A percentile compares a stretch with the other conserved stretches of the same genome.
phyloP scores from a whole-genome alignment of 1,139 yeast genomes.

The Saccharomyces hybrid region DNA sequence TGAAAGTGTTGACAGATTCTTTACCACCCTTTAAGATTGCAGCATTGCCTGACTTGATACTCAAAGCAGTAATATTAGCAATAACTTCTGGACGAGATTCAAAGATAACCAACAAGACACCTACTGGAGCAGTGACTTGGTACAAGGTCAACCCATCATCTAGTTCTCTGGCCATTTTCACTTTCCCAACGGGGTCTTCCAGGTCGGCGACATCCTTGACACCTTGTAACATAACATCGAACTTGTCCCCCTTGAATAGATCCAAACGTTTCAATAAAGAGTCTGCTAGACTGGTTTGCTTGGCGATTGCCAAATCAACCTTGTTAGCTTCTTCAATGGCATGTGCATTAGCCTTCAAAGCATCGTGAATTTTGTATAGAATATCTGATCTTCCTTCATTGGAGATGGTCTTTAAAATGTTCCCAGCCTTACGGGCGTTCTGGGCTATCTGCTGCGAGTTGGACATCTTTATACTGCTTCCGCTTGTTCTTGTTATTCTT shows the following conservation, averaged over 20 bases:
- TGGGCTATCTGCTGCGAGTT: conserved; percentile 71
- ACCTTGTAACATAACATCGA: conserved; percentile 90
- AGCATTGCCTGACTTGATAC: conserved; percentile 90
- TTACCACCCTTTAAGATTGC: conserved; percentile 97
- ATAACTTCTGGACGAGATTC: conserved; percentile 98
- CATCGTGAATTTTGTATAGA: conserved; percentile 62
- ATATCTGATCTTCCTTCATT: conserved; percentile 70
- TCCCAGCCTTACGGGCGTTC: conserved; percentile 71
- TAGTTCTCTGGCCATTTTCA: conserved; percentile 70
- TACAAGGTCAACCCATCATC: conserved; percentile 81
- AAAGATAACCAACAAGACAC: conserved; percentile 84
- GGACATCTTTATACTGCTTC: conserved; percentile 14
- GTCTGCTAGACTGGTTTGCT: conserved; percentile 46
- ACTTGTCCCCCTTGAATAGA: conserved; percentile 72
- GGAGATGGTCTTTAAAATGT: conserved; percentile 66
- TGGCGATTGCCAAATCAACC: conserved; percentile 67
- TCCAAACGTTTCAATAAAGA: conserved; percentile 80
- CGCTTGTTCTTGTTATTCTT: background rate
- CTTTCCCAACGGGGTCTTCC: conserved; percentile 84
- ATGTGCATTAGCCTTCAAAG: conserved; percentile 49
- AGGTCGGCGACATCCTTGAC: conserved; percentile 81
- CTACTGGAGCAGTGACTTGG: conserved; percentile 87
- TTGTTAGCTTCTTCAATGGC: conserved; percentile 65
- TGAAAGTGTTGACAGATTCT: conserved; percentile 79
- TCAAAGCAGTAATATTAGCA: conserved; percentile 92